Percentiles rank a stretch among this genome's conserved stretches.
Conservation (phyloP, 345 rosid genomes). For the Populus euphratica region DNA sequence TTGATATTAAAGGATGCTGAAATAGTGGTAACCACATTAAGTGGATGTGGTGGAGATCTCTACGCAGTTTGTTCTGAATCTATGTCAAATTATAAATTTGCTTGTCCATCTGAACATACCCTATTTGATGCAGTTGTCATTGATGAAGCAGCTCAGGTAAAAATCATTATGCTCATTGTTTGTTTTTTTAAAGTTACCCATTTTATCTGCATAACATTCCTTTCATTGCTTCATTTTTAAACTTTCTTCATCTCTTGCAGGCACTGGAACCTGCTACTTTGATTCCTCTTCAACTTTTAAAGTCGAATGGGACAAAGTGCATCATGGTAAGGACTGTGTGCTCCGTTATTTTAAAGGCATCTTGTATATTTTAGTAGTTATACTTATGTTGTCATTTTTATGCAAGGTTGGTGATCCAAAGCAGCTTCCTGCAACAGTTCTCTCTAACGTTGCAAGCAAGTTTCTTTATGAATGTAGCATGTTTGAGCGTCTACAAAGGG, state of each 20-base stretch:
- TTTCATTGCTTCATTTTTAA: conserved; percentile 13
- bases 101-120: conserved; percentile 67
- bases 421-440: conserved; percentile 98
- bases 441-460: conserved; percentile 88
- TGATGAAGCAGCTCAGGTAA: conserved; percentile 98
- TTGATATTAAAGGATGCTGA: conserved; percentile 89
- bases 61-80: conserved; percentile 87
- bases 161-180: conserved; percentile 18
- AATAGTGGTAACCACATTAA: conserved; percentile 81
- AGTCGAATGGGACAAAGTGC: conserved; percentile 80
- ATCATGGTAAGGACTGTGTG: conserved; percentile 60
- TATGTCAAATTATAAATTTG: conserved; percentile 59
- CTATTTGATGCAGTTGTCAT: conserved; percentile 89
- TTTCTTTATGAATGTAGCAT: conserved; percentile 85
- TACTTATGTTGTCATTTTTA: conserved; percentile 17
- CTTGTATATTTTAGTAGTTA: neutral
- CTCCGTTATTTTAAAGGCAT: neutral
- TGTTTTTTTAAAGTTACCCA: conserved; percentile 19
- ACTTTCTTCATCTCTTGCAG: conserved; percentile 38
- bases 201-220: conserved; percentile 11
- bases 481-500: conserved; percentile 97
- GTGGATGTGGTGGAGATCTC: conserved; percentile 99
- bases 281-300: conserved; percentile 91
- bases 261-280: conserved; percentile 98
- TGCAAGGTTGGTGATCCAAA: conserved; percentile 94